Conservation (phyloP, 139 green algal species). For the Chlamydomonas sphaeroides region DNA sequence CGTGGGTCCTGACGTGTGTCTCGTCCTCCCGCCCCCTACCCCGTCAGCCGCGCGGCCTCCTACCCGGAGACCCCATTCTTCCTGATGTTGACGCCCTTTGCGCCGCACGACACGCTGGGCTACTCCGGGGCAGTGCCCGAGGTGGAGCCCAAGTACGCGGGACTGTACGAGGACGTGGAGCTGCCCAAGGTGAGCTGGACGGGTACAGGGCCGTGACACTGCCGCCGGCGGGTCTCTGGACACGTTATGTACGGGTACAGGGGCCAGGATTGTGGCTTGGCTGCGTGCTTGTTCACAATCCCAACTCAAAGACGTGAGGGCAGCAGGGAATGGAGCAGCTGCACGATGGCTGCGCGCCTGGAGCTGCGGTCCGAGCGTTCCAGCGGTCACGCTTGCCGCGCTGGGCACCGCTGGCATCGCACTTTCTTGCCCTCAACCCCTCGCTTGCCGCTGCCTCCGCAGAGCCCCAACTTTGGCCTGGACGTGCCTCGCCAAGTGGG, state of each 20-base stretch:
- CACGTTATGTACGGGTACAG: too few relatives aligned
- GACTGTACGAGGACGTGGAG: neutral
- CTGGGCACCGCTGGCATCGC: too few relatives aligned
- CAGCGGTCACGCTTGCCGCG: too few relatives aligned
- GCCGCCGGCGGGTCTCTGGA: too few relatives aligned
- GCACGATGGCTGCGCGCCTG: too few relatives aligned
- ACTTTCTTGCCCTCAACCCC: too few relatives aligned
- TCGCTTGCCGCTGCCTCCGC: neutral
- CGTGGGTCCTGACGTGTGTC: too few relatives aligned
- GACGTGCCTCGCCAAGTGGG: constrained; percentile 21
- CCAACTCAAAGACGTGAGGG: too few relatives aligned
- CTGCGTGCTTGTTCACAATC: too few relatives aligned
- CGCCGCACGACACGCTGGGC: neutral
- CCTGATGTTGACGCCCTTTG: constrained; percentile 23
- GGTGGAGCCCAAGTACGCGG: constrained; percentile 11
- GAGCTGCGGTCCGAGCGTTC: too few relatives aligned
- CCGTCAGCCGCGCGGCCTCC: neutral
- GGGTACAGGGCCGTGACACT: neutral
- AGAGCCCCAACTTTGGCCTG: constrained; percentile 36
- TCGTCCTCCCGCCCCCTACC: neutral
- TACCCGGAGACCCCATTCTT: constrained; percentile 35
- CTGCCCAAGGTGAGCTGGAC: constrained; percentile 18
- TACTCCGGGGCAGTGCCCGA: neutral
- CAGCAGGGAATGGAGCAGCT: too few relatives aligned
- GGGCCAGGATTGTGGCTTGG: too few relatives aligned